These are phyloP conservation scores for Albizia julibrissin DNA, from an alignment of 306 rosid species.

Conservation along the genomic window DNA sequence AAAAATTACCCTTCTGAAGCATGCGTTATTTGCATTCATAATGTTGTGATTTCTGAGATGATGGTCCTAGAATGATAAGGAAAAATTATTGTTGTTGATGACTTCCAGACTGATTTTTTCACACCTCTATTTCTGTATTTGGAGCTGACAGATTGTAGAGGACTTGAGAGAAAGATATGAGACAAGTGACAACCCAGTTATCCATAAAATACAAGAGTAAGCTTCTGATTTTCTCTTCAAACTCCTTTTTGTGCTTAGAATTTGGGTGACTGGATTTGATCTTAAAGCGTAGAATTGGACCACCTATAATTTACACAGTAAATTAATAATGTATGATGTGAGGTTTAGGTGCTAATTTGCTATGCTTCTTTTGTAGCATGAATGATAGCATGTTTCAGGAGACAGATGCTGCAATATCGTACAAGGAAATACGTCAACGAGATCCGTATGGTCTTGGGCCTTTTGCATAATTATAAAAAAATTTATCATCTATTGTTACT, in stretches of 20 bases:
- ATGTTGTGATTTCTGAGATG: conserved; percentile 7
- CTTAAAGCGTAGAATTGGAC: conserved; percentile 13
- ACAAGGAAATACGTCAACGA: conserved; percentile 84
- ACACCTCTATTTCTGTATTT: conserved; percentile 25
- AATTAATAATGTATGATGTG: background rate
- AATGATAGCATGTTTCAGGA: conserved; percentile 87
- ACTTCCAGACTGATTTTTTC: background rate
- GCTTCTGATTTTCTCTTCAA: conserved; percentile 27
- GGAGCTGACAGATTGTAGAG: conserved; percentile 72
- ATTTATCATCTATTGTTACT: conserved; percentile 20
- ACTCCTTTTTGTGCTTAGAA: conserved; percentile 15
- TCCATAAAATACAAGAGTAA: conserved; percentile 91
- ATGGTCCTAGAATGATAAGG: background rate
- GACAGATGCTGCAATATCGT: conserved; percentile 82
- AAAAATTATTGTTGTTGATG: background rate
- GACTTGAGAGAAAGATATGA: conserved; percentile 79
- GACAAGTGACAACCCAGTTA: conserved; percentile 72
- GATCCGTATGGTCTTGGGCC: conserved; percentile 71
- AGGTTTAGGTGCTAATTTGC: conserved; percentile 30
- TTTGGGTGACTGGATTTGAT: conserved; percentile 1
- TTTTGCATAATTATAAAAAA: conserved; percentile 23
- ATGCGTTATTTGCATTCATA: conserved; percentile 15
- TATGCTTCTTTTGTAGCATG: conserved; percentile 54
- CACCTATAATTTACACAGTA: conserved; percentile 19
- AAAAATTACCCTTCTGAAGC: background rate